Evolutionary conservation across 805 yeast genomes (phyloP).

Genomic region (Candida coleopterorum): DNA sequence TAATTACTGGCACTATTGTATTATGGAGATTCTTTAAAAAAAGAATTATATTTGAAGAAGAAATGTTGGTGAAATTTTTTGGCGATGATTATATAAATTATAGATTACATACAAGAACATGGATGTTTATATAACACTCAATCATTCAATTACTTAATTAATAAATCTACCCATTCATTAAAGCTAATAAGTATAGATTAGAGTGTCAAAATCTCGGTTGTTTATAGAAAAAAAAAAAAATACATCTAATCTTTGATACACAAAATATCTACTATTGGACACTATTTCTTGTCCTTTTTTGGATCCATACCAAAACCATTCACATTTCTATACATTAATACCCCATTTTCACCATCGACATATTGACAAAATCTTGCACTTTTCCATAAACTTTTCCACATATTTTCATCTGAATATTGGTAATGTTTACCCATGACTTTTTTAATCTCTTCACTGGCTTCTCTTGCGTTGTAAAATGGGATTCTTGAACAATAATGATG

Average conservation of each 20-base stretch:
- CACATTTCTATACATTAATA: slow-evolving; percentile 68
- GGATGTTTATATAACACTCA: slow-evolving; percentile 51
- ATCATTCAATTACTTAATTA: too few species aligned
- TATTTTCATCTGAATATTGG: slow-evolving; percentile 60
- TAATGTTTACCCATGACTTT: slow-evolving; percentile 84
- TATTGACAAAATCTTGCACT: slow-evolving; percentile 63
- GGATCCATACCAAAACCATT: slow-evolving; percentile 41
- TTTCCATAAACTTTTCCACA: slow-evolving; percentile 67
- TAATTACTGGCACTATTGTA: slow-evolving; percentile 48
- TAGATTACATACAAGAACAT: slow-evolving; percentile 42
- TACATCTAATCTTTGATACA: too few species aligned
- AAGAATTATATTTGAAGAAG: slow-evolving; percentile 73
- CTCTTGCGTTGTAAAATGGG: slow-evolving; percentile 85
- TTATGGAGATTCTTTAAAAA: slow-evolving; percentile 64
- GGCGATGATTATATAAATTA: slow-evolving; percentile 61
- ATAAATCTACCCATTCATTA: too few species aligned
- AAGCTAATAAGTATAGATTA: too few species aligned
- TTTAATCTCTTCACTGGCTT: slow-evolving; percentile 71
- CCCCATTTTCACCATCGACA: slow-evolving; percentile 69
- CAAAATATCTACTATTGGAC: not conserved
- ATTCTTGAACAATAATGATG: slow-evolving; percentile 82
- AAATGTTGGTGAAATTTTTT: slow-evolving; percentile 59
- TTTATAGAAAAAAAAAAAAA: too few species aligned
- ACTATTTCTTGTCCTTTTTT: slow-evolving; percentile 3
- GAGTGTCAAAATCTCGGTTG: too few species aligned